phyloP scores from a whole-genome alignment of 306 rosid genomes.

The Sesbania bispinosa region DNA sequence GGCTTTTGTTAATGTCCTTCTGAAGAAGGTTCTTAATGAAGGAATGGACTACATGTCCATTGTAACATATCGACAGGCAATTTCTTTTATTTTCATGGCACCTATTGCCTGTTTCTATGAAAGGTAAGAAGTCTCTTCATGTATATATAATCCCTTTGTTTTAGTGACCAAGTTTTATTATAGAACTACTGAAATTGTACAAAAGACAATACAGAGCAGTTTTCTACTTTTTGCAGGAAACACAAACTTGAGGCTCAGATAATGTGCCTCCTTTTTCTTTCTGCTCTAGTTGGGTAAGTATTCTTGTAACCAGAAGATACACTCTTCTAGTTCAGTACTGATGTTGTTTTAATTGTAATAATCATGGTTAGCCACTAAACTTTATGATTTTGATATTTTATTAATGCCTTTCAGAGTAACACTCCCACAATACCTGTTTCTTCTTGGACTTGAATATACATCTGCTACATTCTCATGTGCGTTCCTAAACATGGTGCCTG shows the following conservation, averaged over 20 bases:
- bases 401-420: constrained; percentile 55
- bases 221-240: constrained; percentile 47
- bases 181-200: not conserved
- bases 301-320: not conserved
- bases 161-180: not conserved
- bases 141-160: not conserved
- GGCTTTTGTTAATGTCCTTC: constrained; percentile 65
- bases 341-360: not conserved
- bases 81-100: constrained; percentile 62
- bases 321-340: not conserved
- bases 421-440: constrained; percentile 59
- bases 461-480: constrained; percentile 83
- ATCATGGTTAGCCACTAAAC: not conserved
- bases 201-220: not conserved
- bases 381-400: not conserved
- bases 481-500: constrained; percentile 83
- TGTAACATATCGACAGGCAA: constrained; percentile 56
- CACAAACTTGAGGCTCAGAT: constrained; percentile 40
- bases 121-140: constrained; percentile 36
- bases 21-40: constrained; percentile 62
- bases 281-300: constrained; percentile 80
- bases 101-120: constrained; percentile 70
- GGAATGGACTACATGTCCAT: constrained; percentile 55
- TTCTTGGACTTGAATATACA: constrained; percentile 73
- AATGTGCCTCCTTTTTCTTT: constrained; percentile 59